phyloP scores from a whole-genome alignment of 352 stramenopile species.

The Aphanomyces astaci region DNA sequence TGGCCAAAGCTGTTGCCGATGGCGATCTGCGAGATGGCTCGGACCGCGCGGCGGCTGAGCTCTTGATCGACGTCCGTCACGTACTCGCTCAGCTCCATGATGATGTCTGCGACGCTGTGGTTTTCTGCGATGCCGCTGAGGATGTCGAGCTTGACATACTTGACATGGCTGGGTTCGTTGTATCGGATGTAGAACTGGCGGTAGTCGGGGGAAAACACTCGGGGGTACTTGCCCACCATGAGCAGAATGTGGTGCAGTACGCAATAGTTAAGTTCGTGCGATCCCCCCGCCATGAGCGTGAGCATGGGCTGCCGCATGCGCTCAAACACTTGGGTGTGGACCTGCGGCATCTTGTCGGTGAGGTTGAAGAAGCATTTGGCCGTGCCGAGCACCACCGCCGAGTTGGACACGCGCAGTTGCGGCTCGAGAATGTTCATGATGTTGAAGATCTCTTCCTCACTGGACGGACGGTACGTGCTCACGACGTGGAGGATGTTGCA shows the following conservation, averaged over 20 bases:
- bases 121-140: constrained; percentile 92
- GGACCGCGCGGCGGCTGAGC: constrained; percentile 87
- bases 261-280: constrained; percentile 90
- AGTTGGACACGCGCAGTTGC: constrained; percentile 93
- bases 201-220: constrained; percentile 97
- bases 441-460: constrained; percentile 94
- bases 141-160: constrained; percentile 97
- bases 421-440: constrained; percentile 98
- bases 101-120: constrained; percentile 93
- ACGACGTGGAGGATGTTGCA: constrained; percentile 94
- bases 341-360: constrained; percentile 87
- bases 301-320: constrained; percentile 94
- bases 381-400: constrained; percentile 92
- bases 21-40: constrained; percentile 90
- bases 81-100: constrained; percentile 96
- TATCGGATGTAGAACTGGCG: constrained; percentile 97
- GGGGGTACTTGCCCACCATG: constrained; percentile 90
- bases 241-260: constrained; percentile 96
- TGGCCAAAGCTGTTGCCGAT: constrained; percentile 66
- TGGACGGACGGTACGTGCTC: constrained; percentile 89
- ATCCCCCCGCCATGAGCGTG: constrained; percentile 94
- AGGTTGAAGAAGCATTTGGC: constrained; percentile 97
- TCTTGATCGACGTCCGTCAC: constrained; percentile 92
- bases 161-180: constrained; percentile 97
- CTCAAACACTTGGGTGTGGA: constrained; percentile 84